A percentile compares a stretch with the other conserved stretches of the same genome.
These are phyloP conservation scores for Hippophae gyantsensis DNA, from an alignment of 306 rosid species.

Conservation along the genomic window DNA sequence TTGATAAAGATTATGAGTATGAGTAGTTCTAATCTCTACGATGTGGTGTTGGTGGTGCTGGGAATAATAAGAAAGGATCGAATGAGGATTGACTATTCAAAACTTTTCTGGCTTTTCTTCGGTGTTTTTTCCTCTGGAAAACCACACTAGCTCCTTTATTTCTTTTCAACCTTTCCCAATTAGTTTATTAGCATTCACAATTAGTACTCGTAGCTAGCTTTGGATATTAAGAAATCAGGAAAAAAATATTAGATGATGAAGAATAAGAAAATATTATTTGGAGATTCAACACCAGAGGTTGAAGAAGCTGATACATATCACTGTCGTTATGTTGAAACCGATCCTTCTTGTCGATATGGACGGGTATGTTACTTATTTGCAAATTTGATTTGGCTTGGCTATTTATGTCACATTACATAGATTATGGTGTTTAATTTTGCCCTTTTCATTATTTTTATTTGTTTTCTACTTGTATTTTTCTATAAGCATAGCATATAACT, in stretches of 20 bases:
- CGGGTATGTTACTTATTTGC: slow-evolving; percentile 33
- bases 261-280: slow-evolving; percentile 10
- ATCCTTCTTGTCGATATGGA: slow-evolving; percentile 60
- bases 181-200: too few species aligned
- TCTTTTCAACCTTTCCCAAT: neutral
- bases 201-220: too few species aligned
- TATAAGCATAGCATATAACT: too few species aligned
- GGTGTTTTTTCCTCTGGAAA: slow-evolving; percentile 41
- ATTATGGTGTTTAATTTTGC: too few species aligned
- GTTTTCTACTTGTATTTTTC: too few species aligned
- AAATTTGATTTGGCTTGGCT: neutral
- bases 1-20: slow-evolving; percentile 22
- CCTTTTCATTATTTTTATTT: too few species aligned
- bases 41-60: slow-evolving; percentile 23
- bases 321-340: slow-evolving; percentile 44
- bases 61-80: slow-evolving; percentile 37
- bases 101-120: slow-evolving; percentile 47
- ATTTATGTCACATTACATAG: too few species aligned
- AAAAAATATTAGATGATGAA: slow-evolving; percentile 16
- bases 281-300: slow-evolving; percentile 9
- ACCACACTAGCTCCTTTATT: slow-evolving; percentile 4
- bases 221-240: too few species aligned
- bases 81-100: slow-evolving; percentile 40
- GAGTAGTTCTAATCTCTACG: neutral
- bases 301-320: slow-evolving; percentile 16